Conservation (phyloP, 1,284 basidiomycete genomes). For the Rhizoctonia solani region DNA sequence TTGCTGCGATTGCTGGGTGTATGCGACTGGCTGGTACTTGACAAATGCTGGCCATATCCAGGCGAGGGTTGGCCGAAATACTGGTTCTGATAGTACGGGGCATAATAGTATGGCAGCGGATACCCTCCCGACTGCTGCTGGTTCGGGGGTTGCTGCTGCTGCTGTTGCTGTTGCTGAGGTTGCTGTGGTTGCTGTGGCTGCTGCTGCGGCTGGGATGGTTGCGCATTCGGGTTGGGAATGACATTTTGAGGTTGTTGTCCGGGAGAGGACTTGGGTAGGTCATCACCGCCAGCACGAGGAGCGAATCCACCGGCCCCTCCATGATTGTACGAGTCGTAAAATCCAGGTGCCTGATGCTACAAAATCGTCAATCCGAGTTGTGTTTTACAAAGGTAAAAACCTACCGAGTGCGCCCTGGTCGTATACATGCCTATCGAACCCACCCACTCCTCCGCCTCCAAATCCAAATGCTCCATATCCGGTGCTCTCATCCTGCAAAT, state of each 20-base stretch:
- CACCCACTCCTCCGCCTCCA: not conserved
- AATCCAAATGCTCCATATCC: conserved; percentile 8
- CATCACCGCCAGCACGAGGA: not conserved
- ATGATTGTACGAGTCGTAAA: conserved; percentile 32
- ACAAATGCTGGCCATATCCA: conserved; percentile 68
- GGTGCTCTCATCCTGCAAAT: not conserved
- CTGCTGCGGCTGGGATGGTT: conserved; percentile 44
- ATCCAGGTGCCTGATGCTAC: conserved; percentile 32
- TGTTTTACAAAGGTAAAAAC: not conserved
- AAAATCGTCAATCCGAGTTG: not conserved
- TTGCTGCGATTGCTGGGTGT: conserved; percentile 58
- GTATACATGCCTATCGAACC: conserved; percentile 18
- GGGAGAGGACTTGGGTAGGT: not conserved
- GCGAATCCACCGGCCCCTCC: conserved; percentile 10
- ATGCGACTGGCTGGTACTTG: conserved; percentile 75
- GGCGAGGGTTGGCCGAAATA: conserved; percentile 69
- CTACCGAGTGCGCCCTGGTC: conserved; percentile 23
- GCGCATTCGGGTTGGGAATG: conserved; percentile 5
- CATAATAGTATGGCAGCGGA: conserved; percentile 65
- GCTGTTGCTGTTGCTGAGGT: conserved; percentile 50
- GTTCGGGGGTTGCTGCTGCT: conserved; percentile 49
- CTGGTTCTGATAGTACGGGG: conserved; percentile 69
- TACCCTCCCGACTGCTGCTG: conserved; percentile 40
- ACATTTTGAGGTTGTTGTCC: not conserved
- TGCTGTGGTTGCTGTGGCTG: conserved; percentile 46